These are phyloP conservation scores for Vanilla planifolia DNA, from an alignment of 106 monocot species.

Conservation along the genomic window DNA sequence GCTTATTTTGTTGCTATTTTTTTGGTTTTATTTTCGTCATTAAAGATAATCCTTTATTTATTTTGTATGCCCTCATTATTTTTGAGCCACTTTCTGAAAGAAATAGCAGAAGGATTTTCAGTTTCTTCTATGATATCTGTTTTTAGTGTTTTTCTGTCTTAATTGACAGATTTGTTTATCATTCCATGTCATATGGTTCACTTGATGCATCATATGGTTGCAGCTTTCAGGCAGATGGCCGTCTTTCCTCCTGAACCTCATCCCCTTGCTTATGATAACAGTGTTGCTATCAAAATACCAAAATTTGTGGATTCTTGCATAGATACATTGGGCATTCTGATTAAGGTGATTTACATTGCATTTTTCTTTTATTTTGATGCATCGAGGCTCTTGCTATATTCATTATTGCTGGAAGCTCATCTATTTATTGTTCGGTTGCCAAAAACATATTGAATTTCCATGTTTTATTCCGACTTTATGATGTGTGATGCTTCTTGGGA, in stretches of 20 bases:
- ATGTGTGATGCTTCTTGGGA: no score
- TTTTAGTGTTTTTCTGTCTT: no score
- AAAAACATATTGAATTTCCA: background rate
- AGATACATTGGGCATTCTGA: constrained; percentile 75
- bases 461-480: no score
- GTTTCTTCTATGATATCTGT: no score
- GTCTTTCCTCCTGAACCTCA: constrained; percentile 92
- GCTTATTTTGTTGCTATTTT: no score
- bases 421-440: background rate
- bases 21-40: no score
- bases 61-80: no score
- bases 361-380: constrained; percentile 3
- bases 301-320: constrained; percentile 59
- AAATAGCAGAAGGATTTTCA: no score
- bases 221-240: constrained; percentile 74
- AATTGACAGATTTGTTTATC: no score
- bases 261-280: constrained; percentile 65
- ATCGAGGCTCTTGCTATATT: background rate
- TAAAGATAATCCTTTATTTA: no score
- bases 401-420: background rate
- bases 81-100: no score
- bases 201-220: background rate
- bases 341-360: constrained; percentile 53
- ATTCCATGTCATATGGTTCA: background rate
- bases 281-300: constrained; percentile 15